Conservation (phyloP, 495 filamentous ascomycete genomes). For the Bathelium albidoporum region DNA sequence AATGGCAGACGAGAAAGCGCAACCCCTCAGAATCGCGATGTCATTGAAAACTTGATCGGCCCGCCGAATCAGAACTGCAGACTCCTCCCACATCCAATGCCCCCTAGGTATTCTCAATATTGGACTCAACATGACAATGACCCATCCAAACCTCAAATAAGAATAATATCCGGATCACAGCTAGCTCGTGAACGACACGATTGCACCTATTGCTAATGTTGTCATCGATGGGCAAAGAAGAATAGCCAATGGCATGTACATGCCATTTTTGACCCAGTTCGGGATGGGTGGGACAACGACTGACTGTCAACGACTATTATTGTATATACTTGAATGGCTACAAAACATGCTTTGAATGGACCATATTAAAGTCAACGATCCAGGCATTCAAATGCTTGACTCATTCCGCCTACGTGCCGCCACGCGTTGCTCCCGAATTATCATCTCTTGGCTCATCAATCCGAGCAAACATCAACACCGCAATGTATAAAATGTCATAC, state of each 20-base stretch:
- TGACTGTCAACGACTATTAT: background rate
- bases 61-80: background rate
- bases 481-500: too few species aligned
- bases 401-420: too few species aligned
- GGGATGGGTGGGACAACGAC: background rate
- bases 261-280: background rate
- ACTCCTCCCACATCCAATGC: background rate
- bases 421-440: too few species aligned
- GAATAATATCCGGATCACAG: background rate
- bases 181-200: background rate
- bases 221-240: background rate
- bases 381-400: too few species aligned
- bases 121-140: background rate
- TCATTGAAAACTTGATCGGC: background rate
- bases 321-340: too few species aligned
- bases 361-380: too few species aligned
- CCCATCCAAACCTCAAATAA: background rate
- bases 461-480: too few species aligned
- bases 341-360: too few species aligned
- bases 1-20: background rate
- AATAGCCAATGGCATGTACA: background rate
- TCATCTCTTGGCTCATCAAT: too few species aligned
- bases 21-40: background rate
- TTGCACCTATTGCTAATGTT: background rate
- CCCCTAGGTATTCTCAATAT: background rate